Percentiles rank a stretch among this genome's conserved stretches.
Conservation (phyloP, 2,329 filamentous ascomycete genomes). For the Periconia sp. region DNA sequence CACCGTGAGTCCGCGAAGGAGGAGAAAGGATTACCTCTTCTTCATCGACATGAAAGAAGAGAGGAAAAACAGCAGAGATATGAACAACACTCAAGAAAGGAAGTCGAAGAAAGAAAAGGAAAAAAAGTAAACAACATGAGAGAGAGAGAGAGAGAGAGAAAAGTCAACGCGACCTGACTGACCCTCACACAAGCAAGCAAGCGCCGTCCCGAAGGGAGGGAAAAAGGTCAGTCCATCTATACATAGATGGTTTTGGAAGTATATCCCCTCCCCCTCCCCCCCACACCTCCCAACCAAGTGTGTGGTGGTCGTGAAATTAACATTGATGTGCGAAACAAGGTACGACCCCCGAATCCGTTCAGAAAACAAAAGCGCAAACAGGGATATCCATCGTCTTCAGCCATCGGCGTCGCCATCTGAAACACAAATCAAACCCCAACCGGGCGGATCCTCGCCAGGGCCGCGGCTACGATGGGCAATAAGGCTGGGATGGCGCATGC, state of each 20-base stretch:
- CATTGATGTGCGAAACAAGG: too few species aligned
- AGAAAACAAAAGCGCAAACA: not conserved
- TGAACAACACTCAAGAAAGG: not conserved
- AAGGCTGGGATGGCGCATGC: not conserved
- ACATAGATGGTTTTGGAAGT: too few species aligned
- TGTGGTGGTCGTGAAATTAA: too few species aligned
- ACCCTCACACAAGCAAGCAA: too few species aligned
- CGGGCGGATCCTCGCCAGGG: not conserved
- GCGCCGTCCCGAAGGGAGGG: not conserved
- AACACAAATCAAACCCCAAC: constrained; percentile 3
- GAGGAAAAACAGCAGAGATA: not conserved
- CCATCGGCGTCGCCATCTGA: not conserved
- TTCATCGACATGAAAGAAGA: not conserved
- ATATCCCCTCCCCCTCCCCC: too few species aligned
- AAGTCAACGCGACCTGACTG: not conserved
- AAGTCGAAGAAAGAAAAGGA: not conserved
- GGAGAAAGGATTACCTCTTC: not conserved
- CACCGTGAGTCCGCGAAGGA: not conserved
- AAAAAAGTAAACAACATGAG: not conserved
- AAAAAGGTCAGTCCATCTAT: too few species aligned
- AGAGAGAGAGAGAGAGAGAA: too few species aligned
- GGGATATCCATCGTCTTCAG: not conserved
- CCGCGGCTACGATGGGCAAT: not conserved
- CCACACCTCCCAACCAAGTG: too few species aligned
- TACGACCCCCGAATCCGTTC: too few species aligned